Base-by-base conservation (phyloP, 495 filamentous ascomycete genomes). In the Talaromyces trachyspermus region DNA sequence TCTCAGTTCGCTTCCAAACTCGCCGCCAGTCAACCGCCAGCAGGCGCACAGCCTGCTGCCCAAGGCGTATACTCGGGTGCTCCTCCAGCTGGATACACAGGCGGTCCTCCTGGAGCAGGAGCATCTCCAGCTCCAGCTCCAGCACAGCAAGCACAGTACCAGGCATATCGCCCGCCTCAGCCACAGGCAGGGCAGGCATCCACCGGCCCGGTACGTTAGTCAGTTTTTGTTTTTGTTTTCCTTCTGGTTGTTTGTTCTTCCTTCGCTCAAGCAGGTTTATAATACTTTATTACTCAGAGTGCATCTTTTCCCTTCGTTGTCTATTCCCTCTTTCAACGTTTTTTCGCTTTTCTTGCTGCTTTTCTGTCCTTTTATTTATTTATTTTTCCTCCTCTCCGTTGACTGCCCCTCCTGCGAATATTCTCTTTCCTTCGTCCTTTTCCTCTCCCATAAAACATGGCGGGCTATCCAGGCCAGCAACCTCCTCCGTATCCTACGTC, bases 1-100 rank as follows among this genome's bases (percentile, higher is more conserved):
- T n/a, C n/a, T n/a, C 49, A 73, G 70, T 69, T 73, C 51, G 70
- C 70, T 23, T 66, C 67, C 29, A 73, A 73, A 54, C 61, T 73
- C 50, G 65, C 68, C 35, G 61, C 60, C 32, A 56, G 57, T 43
- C 66, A 69, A 49, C 27, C 32, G 44, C 49, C 6, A 56, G 51
- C n/a, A 57, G 55, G 48, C 37, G 51, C 27, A 18, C 35, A 32
- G 54, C 44, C 23, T 53, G 43, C 43, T 52, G 58, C 15, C 10
- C 43, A 27, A 3, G 62, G 63, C 30, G 57, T 58, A 9, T 69
- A 71, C 40, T 58, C 55, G 35, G 68, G 64, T 22, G 64, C 64
- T 27, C 61, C 67, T 49, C 66, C 69, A 8, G 30, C 65, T n/a
- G 65, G 67, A 22, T 70, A 70, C 35, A 63, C 68, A 17, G 69